These are phyloP conservation scores for Lasiodiplodia citricola DNA, from an alignment of 2,329 filamentous ascomycete species.

Conservation along the genomic window DNA sequence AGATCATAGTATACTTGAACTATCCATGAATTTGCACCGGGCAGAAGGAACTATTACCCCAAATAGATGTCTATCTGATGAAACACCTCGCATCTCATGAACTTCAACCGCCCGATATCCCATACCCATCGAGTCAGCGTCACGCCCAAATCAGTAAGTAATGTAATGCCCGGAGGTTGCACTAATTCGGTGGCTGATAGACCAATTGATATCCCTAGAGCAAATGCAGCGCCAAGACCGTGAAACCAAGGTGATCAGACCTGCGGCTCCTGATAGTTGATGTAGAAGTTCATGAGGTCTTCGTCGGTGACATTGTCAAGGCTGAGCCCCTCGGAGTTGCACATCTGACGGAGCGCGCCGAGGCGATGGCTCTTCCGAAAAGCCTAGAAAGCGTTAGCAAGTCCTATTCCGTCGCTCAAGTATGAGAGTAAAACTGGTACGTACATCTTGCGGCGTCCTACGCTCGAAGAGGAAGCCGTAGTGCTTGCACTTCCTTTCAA, in stretches of 20 bases:
- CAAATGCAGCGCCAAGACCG: not conserved
- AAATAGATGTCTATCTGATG: not conserved
- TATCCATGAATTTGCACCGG: too few relatives aligned
- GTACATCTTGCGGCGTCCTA: not conserved
- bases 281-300: not conserved
- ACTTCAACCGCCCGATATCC: not conserved
- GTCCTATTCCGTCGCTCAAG: not conserved
- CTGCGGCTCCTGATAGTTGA: not conserved
- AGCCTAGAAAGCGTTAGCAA: not conserved
- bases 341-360: not conserved
- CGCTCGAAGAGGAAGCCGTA: conserved; percentile 1
- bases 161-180: not conserved
- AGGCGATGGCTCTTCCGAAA: not conserved
- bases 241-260: not conserved
- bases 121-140: not conserved
- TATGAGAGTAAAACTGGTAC: not conserved
- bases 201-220: not conserved
- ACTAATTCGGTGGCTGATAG: not conserved
- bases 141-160: not conserved
- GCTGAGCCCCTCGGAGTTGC: not conserved
- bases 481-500: not conserved
- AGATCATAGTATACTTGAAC: too few relatives aligned
- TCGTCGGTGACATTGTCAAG: not conserved
- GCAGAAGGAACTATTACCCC: too few relatives aligned
- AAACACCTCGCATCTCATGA: not conserved